These are phyloP conservation scores for Sporothrix globosa DNA, from an alignment of 2,329 filamentous ascomycete genomes.

Conservation along the genomic window DNA sequence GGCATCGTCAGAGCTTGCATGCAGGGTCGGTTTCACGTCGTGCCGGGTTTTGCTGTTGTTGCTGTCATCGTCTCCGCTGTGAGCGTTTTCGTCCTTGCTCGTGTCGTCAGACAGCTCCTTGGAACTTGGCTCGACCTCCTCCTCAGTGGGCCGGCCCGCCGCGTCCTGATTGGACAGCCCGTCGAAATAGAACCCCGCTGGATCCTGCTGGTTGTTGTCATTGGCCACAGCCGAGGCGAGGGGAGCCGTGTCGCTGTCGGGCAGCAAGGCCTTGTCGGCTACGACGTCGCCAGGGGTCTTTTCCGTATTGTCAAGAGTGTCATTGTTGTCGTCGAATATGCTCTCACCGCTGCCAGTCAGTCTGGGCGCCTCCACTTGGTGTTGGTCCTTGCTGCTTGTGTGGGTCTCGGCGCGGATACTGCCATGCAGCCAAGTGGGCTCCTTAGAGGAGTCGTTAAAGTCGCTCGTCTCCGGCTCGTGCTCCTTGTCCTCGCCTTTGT, in stretches of 20 bases:
- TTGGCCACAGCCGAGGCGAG: conserved; percentile 1
- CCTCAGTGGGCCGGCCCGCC: conserved; percentile 9
- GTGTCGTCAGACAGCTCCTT: neutral
- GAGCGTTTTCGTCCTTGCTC: neutral
- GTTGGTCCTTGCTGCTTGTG: conserved; percentile 16
- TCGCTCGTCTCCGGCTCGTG: neutral
- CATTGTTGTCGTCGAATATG: neutral
- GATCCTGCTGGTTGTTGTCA: neutral
- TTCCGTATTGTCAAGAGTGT: neutral
- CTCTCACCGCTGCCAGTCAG: conserved; percentile 9
- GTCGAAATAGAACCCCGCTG: neutral
- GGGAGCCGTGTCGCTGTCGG: conserved; percentile 8
- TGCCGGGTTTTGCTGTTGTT: neutral
- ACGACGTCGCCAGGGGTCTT: conserved; percentile 12
- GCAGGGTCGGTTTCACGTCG: conserved; percentile 10
- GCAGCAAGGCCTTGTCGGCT: conserved; percentile 3
- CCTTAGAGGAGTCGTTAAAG: neutral
- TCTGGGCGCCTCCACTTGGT: conserved; percentile 14
- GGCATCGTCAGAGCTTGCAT: conserved; percentile 26
- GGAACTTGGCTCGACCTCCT: neutral
- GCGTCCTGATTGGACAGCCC: conserved; percentile 19
- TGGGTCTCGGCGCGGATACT: conserved; percentile 3
- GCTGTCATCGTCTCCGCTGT: conserved; percentile 9
- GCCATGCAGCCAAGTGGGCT: conserved; percentile 26
- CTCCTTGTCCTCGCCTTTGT: neutral